Evolutionary conservation across 106 monocot genomes (phyloP).

Genomic region (Allium cepa): DNA sequence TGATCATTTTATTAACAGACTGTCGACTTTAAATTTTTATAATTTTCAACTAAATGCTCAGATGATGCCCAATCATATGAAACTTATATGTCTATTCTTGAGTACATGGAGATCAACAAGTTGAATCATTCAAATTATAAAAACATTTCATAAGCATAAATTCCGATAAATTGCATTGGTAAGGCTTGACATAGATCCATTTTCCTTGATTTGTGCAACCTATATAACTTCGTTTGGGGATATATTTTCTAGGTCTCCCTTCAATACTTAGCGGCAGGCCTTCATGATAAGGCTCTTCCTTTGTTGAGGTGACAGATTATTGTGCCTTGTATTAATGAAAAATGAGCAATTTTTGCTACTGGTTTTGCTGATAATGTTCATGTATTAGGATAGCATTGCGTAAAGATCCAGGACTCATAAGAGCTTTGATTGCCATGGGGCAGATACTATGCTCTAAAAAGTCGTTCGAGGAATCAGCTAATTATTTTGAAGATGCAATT

Average conservation of each 20-base stretch:
- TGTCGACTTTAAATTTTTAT: too few species aligned
- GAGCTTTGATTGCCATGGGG: conserved; percentile 70
- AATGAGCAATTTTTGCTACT: too few species aligned
- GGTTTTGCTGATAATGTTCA: too few species aligned
- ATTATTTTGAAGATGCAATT: conserved; percentile 75
- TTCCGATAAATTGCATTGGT: too few species aligned
- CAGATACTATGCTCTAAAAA: conserved; percentile 58
- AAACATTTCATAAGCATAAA: too few species aligned
- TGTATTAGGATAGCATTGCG: conserved; percentile 52
- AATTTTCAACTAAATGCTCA: too few species aligned
- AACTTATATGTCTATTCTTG: too few species aligned
- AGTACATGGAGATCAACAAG: too few species aligned
- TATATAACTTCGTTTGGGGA: not conserved
- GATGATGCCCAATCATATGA: too few species aligned
- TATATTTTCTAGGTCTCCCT: conserved; percentile 49
- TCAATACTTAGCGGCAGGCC: conserved; percentile 31
- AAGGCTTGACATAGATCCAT: too few species aligned
- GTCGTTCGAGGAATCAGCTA: conserved; percentile 56
- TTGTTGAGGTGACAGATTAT: conserved; percentile 31
- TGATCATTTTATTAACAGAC: too few species aligned
- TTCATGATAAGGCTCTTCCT: conserved; percentile 54
- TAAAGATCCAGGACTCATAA: conserved; percentile 62
- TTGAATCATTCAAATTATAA: too few species aligned
- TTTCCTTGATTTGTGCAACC: not conserved
- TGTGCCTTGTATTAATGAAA: not conserved